These are phyloP conservation scores for Veloboletus limbatus DNA, from an alignment of 1,284 basidiomycete genomes.

Conservation along the genomic window DNA sequence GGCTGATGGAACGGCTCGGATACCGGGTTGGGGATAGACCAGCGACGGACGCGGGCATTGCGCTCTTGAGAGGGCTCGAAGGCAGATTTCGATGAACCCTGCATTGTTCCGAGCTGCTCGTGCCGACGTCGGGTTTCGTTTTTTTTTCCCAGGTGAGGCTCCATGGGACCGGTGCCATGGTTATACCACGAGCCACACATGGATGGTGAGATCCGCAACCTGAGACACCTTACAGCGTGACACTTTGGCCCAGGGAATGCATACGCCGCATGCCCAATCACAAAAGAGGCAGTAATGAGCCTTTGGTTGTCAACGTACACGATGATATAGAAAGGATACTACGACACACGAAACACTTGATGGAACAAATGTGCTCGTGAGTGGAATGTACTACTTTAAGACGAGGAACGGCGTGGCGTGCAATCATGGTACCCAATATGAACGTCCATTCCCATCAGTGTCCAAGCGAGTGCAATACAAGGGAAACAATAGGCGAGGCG, in stretches of 20 bases:
- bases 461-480: slow-evolving; percentile 9
- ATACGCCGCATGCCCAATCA: background rate
- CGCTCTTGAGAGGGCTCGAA: slow-evolving; percentile 24
- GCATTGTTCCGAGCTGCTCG: background rate
- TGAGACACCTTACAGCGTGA: slow-evolving; percentile 1
- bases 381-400: background rate
- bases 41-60: slow-evolving; percentile 25
- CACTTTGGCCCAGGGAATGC: background rate
- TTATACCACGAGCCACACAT: background rate
- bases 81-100: background rate
- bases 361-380: background rate
- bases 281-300: background rate
- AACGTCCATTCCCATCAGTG: slow-evolving; percentile 9
- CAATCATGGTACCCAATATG: background rate
- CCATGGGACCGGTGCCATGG: background rate
- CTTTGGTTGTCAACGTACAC: slow-evolving; percentile 3
- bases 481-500: slow-evolving; percentile 1
- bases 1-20: slow-evolving; percentile 19
- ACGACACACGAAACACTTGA: background rate
- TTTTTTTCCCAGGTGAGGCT: no score
- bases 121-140: no score
- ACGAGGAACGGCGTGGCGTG: background rate
- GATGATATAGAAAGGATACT: background rate
- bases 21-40: slow-evolving; percentile 21
- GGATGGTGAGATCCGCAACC: background rate